Evolutionary conservation across 1,284 basidiomycete genomes (phyloP).

Genomic region (Trichosporon faecale): DNA sequence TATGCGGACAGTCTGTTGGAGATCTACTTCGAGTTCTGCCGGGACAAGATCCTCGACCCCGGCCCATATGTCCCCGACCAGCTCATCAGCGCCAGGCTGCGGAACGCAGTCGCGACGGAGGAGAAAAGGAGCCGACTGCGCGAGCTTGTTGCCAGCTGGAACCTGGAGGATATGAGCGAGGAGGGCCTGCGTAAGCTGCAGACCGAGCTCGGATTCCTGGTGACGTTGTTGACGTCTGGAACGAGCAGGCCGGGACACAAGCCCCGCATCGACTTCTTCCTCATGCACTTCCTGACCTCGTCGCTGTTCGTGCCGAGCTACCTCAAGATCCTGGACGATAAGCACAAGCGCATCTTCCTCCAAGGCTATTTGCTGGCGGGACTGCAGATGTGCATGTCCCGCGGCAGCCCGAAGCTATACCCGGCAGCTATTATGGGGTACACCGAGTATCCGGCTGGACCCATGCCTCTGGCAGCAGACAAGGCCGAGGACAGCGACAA

Average conservation of each 20-base stretch:
- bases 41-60: conserved; percentile 50
- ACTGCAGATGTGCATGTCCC: conserved; percentile 55
- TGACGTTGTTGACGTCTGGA: conserved; percentile 59
- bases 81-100: conserved; percentile 55
- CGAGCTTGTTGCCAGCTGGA: conserved; percentile 57
- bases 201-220: conserved; percentile 59
- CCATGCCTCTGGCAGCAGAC: conserved; percentile 23
- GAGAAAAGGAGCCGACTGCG: conserved; percentile 56
- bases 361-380: conserved; percentile 56
- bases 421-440: conserved; percentile 60
- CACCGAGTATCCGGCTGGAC: conserved; percentile 54
- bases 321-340: conserved; percentile 41
- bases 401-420: conserved; percentile 61
- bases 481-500: conserved; percentile 8
- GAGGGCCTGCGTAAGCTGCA: conserved; percentile 52
- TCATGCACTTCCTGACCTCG: conserved; percentile 67
- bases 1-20: conserved; percentile 26
- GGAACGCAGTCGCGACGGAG: conserved; percentile 48
- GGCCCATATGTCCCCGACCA: conserved; percentile 59
- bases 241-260: conserved; percentile 58
- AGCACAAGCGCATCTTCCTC: conserved; percentile 56
- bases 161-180: conserved; percentile 52
- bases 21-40: conserved; percentile 34
- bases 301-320: conserved; percentile 62
- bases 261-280: conserved; percentile 65